phyloP scores from a whole-genome alignment of 257 asterid genomes.

The Lithospermum erythrorhizon region DNA sequence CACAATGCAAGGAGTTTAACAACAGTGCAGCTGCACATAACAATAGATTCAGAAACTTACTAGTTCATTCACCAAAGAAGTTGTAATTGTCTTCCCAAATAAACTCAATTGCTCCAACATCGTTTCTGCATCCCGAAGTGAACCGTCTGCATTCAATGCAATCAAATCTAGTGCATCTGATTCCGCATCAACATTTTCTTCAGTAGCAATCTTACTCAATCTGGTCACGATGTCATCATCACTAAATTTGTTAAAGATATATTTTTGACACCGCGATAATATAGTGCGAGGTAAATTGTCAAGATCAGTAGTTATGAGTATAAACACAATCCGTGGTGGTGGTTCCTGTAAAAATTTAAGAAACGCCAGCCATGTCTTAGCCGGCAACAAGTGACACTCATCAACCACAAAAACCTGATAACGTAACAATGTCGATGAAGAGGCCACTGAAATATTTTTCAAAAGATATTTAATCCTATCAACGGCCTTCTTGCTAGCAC shows the following conservation, averaged over 20 bases:
- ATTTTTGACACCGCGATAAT: conserved; percentile 84
- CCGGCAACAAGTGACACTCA: conserved; percentile 83
- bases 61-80: conserved; percentile 86
- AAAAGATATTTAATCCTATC: conserved; percentile 44
- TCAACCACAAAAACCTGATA: conserved; percentile 65
- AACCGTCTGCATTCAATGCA: conserved; percentile 89
- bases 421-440: conserved; percentile 27
- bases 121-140: conserved; percentile 90
- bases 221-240: conserved; percentile 59
- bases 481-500: conserved; percentile 57
- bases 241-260: conserved; percentile 64
- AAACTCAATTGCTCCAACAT: conserved; percentile 92
- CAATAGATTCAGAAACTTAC: conserved; percentile 39
- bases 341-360: conserved; percentile 77
- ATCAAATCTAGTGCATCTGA: conserved; percentile 76
- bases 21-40: neutral
- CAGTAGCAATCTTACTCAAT: conserved; percentile 52
- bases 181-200: conserved; percentile 68
- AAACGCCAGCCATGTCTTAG: conserved; percentile 76
- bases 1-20: neutral
- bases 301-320: conserved; percentile 63
- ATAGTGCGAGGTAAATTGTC: conserved; percentile 74
- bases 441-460: conserved; percentile 32
- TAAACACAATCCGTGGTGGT: conserved; percentile 53
- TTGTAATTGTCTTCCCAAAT: conserved; percentile 74